A percentile compares a stretch with the other conserved stretches of the same genome.
Evolutionary conservation across 1,284 basidiomycete species (phyloP).

Genomic region (Ganoderma resinaceum): DNA sequence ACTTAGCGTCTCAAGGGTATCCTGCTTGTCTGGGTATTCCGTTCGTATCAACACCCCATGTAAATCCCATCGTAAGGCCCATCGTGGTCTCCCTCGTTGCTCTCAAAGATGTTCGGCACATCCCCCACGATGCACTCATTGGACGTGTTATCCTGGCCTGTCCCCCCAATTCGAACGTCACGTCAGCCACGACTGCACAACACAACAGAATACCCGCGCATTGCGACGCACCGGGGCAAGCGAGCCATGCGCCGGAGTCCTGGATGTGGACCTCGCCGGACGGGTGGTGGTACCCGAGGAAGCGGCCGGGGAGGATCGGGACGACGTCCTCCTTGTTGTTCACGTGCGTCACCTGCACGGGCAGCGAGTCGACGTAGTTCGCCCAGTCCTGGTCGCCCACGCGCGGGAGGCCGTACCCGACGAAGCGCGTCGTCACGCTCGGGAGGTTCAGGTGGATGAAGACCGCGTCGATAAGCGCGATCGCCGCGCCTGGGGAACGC

Average conservation of each 20-base stretch:
- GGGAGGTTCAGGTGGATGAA: slow-evolving; percentile 53
- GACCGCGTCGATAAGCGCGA: slow-evolving; percentile 54
- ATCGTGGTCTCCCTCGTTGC: slow-evolving; percentile 52
- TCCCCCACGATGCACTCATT: slow-evolving; percentile 59
- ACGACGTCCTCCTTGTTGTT: slow-evolving; percentile 42
- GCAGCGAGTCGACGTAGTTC: slow-evolving; percentile 58
- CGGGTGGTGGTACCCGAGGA: slow-evolving; percentile 61
- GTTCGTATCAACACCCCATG: slow-evolving; percentile 52
- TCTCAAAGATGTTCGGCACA: slow-evolving; percentile 54
- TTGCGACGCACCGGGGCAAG: slow-evolving; percentile 48
- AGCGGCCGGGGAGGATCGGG: slow-evolving; percentile 43
- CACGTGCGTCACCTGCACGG: slow-evolving; percentile 37
- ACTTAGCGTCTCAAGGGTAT: too few species aligned
- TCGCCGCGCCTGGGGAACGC: slow-evolving; percentile 46
- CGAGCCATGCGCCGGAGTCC: slow-evolving; percentile 53
- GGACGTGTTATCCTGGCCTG: slow-evolving; percentile 62
- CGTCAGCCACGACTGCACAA: background rate
- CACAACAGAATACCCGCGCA: background rate
- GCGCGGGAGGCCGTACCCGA: slow-evolving; percentile 63
- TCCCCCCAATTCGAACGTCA: background rate
- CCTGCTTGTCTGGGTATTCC: background rate
- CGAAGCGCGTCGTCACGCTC: slow-evolving; percentile 46
- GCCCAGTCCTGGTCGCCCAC: slow-evolving; percentile 68
- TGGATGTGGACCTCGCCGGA: slow-evolving; percentile 68
- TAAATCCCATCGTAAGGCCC: slow-evolving; percentile 66